Conservation (phyloP, 805 yeast species). For the Kodamaea nitidulidarum region DNA sequence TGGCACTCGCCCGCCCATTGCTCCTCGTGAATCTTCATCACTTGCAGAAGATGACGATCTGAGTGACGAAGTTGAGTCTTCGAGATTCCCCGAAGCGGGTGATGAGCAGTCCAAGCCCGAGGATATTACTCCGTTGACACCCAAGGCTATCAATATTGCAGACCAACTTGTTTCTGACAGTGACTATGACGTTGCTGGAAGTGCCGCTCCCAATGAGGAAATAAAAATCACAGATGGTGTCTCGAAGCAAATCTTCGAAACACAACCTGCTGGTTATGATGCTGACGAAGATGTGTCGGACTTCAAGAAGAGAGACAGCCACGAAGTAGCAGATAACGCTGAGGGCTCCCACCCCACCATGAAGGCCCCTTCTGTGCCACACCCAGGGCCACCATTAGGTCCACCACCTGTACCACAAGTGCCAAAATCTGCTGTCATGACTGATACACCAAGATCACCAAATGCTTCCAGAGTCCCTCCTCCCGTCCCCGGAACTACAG, state of each 20-base stretch:
- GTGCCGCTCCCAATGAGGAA: constrained; percentile 11
- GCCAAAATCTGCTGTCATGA: too few species aligned
- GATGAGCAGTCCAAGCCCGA: constrained; percentile 8
- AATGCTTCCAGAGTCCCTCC: constrained; percentile 8
- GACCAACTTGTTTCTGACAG: constrained; percentile 12
- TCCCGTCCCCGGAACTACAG: constrained; percentile 10
- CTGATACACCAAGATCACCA: too few species aligned
- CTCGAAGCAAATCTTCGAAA: constrained; percentile 13
- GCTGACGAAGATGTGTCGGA: constrained; percentile 56
- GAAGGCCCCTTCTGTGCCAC: background rate
- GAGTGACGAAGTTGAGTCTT: constrained; percentile 15
- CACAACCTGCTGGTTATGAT: constrained; percentile 57
- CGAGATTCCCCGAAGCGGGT: constrained; percentile 13
- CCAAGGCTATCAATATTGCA: constrained; percentile 4
- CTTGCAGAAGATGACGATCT: constrained; percentile 23
- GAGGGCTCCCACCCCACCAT: too few species aligned
- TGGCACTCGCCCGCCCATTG: background rate
- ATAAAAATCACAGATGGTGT: constrained; percentile 13
- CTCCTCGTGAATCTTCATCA: constrained; percentile 10
- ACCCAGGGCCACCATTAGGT: background rate
- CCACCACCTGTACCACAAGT: background rate
- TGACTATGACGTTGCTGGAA: constrained; percentile 7
- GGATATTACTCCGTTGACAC: constrained; percentile 8
- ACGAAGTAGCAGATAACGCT: background rate
- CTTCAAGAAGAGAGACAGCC: constrained; percentile 10